These are phyloP conservation scores for Cercophora newfieldiana DNA, from an alignment of 495 filamentous ascomycete genomes.

Conservation along the genomic window DNA sequence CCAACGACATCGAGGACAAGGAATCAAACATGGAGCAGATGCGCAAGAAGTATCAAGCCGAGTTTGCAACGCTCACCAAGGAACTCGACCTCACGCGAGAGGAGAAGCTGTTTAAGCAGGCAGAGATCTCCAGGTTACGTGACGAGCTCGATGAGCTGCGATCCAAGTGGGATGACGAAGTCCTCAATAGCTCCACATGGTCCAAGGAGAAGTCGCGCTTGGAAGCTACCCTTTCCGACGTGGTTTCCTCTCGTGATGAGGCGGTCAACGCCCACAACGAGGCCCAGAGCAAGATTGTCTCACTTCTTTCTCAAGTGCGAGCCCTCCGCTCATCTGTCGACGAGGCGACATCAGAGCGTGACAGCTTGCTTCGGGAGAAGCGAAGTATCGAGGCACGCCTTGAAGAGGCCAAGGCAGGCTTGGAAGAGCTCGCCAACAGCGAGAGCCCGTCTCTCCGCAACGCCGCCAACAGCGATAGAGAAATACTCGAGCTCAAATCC, in stretches of 20 bases:
- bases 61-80: slow-evolving; percentile 83
- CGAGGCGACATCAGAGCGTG: slow-evolving; percentile 81
- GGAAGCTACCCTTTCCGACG: slow-evolving; percentile 86
- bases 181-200: slow-evolving; percentile 96
- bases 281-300: slow-evolving; percentile 87
- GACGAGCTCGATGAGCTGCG: slow-evolving; percentile 95
- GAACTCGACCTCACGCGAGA: slow-evolving; percentile 94
- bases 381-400: slow-evolving; percentile 84
- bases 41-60: slow-evolving; percentile 92
- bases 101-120: slow-evolving; percentile 63
- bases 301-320: slow-evolving; percentile 87
- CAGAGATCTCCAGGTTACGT: slow-evolving; percentile 71
- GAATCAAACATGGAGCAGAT: slow-evolving; percentile 97
- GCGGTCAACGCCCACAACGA: slow-evolving; percentile 92
- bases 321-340: slow-evolving; percentile 80
- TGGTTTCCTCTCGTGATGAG: slow-evolving; percentile 87
- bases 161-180: slow-evolving; percentile 97
- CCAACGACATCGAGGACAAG: slow-evolving; percentile 95
- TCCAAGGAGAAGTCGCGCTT: slow-evolving; percentile 95
- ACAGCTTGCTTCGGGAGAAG: slow-evolving; percentile 85
- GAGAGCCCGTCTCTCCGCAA: slow-evolving; percentile 90
- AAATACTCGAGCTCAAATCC: slow-evolving; percentile 87
- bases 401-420: slow-evolving; percentile 79
- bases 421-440: slow-evolving; percentile 86
- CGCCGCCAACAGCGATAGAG: slow-evolving; percentile 84